A percentile compares a stretch with the other conserved stretches of the same genome.
Conservation (phyloP, 441 rosid genomes). For the Populus hybrid region DNA sequence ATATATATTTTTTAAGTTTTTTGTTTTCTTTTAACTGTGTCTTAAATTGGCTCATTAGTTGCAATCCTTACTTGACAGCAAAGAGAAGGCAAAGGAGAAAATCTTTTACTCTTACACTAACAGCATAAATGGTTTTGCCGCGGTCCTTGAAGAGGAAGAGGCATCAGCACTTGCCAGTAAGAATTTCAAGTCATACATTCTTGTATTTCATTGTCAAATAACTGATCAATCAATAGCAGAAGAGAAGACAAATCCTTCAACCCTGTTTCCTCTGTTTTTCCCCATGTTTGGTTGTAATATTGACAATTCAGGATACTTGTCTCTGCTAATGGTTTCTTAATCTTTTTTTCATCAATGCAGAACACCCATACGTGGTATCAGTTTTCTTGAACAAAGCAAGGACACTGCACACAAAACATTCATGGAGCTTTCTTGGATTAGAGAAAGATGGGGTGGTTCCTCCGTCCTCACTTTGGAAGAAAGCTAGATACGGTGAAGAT, state of each 20-base stretch:
- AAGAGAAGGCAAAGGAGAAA: constrained; percentile 32
- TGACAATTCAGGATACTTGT: not conserved
- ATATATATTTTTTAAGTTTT: not conserved
- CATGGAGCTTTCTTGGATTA: constrained; percentile 56
- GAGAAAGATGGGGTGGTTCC: constrained; percentile 30
- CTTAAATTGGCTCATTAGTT: not conserved
- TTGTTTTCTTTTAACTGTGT: not conserved
- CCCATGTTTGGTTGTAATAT: not conserved
- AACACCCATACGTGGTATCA: constrained; percentile 45
- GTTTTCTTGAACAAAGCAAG: constrained; percentile 39
- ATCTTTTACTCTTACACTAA: constrained; percentile 46
- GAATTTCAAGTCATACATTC: not conserved
- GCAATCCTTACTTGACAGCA: constrained; percentile 22
- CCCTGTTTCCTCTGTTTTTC: not conserved
- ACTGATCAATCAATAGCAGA: not conserved
- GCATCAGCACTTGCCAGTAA: constrained; percentile 46
- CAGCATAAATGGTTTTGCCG: constrained; percentile 61
- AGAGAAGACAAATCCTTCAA: not conserved
- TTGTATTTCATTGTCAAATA: not conserved
- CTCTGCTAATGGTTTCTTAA: not conserved
- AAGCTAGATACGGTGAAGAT: constrained; percentile 50
- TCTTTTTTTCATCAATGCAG: constrained; percentile 26
- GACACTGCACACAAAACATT: constrained; percentile 50
- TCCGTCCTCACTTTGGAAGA: constrained; percentile 36
- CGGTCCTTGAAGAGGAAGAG: constrained; percentile 50